Base-by-base conservation (phyloP, 768 basidiomycete species). In the Lanmaoa rubissima region DNA sequence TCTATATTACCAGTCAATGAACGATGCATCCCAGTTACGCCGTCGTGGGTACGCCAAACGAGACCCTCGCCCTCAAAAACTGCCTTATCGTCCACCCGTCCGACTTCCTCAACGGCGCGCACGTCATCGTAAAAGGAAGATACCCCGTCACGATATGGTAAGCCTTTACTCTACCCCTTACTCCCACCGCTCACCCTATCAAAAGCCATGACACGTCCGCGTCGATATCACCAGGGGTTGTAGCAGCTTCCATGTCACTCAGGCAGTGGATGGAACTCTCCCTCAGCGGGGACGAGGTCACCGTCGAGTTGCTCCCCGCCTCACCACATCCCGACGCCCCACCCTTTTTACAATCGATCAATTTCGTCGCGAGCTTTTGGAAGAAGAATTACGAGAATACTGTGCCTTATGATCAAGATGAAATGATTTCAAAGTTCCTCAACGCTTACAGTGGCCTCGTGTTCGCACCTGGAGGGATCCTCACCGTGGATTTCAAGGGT, bases 211-310 rank as follows among this genome's bases (percentile, higher is more conserved):
- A 95, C 63, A 84, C 87, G 57, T 89, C 90, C 1, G 83, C 82
- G 5, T 86, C 82, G 58, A 69, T 99, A 5, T 73, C 74, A 5
- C 83, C 84, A 1, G 88, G 91, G 4, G 73, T 76, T 2, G 79
- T 98, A 31, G 94, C 88, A n/a, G 85, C 86, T 7, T 88, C 90
- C 31, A 79, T 83, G 24, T 74, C 84, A 56, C 91, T 94, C 57
- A 83, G 97, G 11, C 86, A 91, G 74, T 99, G 94, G 94, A 88
- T 94, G 42, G 87, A 87, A 6, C 79, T 98, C 8, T 93, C 93
- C 16, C 72, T 88, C 40, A 72, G 78, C 3, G 93, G 93, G 0
- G 94, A 97, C 67, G 67, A 77, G 14, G 88, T 91, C 51, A 81
- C 86, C 16, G 79, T 96, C 39, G 85, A 89, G 53, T 72, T 81